A percentile compares a stretch with the other conserved stretches of the same genome.
These are phyloP conservation scores for Neoconidiobolus thromboides DNA, from an alignment of 371 early-diverging fungal species.

Conservation along the genomic window DNA sequence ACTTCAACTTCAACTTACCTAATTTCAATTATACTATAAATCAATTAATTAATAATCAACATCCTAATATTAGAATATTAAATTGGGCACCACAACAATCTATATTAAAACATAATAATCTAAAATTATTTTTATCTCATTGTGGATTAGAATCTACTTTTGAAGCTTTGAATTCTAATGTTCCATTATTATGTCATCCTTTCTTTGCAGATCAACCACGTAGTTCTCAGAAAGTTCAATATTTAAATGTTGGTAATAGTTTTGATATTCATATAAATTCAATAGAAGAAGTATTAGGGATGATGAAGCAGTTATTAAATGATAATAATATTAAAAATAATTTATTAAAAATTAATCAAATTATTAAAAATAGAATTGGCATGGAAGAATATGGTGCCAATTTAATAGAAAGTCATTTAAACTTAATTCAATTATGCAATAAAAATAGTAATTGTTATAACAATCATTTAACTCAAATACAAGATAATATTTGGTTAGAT, in stretches of 20 bases:
- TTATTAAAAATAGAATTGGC: too few relatives aligned
- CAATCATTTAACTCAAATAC: too few relatives aligned
- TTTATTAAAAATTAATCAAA: too few relatives aligned
- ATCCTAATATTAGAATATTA: slow-evolving; percentile 1
- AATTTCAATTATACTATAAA: neutral
- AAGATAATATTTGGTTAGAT: too few relatives aligned
- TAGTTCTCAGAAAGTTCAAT: neutral
- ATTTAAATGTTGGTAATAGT: neutral
- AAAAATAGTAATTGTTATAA: too few relatives aligned
- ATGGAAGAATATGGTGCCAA: too few relatives aligned
- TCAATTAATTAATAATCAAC: neutral
- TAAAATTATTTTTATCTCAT: slow-evolving; percentile 6
- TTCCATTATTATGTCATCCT: slow-evolving; percentile 5
- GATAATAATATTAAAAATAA: too few relatives aligned
- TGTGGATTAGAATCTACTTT: slow-evolving; percentile 2
- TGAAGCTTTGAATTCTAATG: slow-evolving; percentile 4
- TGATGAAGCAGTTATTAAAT: too few relatives aligned
- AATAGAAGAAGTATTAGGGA: too few relatives aligned
- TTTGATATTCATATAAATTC: too few relatives aligned
- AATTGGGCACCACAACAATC: slow-evolving; percentile 5
- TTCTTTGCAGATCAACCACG: neutral
- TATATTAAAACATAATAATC: slow-evolving; percentile 5
- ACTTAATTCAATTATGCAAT: too few relatives aligned
- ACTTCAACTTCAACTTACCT: slow-evolving; percentile 5
- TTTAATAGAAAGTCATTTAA: too few relatives aligned